These are phyloP conservation scores for Vicia villosa DNA, from an alignment of 306 rosid genomes.

Conservation along the genomic window DNA sequence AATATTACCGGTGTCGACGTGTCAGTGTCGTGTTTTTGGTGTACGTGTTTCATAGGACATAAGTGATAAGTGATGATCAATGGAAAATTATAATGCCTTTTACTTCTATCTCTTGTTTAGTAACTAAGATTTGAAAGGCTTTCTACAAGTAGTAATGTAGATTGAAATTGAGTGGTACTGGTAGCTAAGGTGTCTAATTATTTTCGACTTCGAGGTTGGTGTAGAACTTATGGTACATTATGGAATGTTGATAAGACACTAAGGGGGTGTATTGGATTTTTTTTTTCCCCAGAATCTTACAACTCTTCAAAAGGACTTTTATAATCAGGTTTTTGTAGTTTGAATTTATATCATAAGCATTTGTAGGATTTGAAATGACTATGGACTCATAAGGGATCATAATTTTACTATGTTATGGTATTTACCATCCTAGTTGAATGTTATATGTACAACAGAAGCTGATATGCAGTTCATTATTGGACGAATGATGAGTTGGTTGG, in stretches of 20 bases:
- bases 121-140: neutral
- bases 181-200: neutral
- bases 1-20: neutral
- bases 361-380: neutral
- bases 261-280: neutral
- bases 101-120: neutral
- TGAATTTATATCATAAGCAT: neutral
- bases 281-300: too few relatives aligned
- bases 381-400: neutral
- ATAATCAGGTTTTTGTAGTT: neutral
- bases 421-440: conserved; percentile 23
- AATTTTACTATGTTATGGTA: conserved; percentile 3
- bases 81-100: neutral
- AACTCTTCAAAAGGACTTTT: neutral
- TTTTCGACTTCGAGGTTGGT: too few relatives aligned
- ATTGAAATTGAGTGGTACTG: neutral
- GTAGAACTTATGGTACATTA: neutral
- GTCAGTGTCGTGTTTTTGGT: too few relatives aligned
- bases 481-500: conserved; percentile 20
- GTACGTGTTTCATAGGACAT: too few relatives aligned
- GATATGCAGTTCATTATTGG: conserved; percentile 19
- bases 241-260: neutral
- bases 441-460: neutral
- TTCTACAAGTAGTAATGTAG: neutral
- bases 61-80: too few relatives aligned